These are phyloP conservation scores for Dalbergia cochinchinensis DNA, from an alignment of 306 rosid species.

Conservation along the genomic window DNA sequence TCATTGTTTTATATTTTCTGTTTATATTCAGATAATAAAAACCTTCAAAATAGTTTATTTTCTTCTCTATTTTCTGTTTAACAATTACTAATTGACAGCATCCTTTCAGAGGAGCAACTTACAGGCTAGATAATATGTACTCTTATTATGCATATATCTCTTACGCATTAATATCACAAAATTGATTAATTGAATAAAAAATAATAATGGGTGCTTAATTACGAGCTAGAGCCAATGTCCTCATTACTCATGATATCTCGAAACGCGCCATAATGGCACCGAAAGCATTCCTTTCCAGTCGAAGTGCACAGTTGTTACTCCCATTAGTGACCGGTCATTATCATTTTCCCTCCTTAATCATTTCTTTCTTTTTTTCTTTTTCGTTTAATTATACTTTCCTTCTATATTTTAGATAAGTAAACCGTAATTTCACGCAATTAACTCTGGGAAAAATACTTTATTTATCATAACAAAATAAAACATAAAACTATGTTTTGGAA, in stretches of 20 bases:
- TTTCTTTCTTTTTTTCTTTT: not conserved
- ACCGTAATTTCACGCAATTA: constrained; percentile 34
- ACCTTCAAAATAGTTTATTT: no score
- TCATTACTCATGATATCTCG: constrained; percentile 36
- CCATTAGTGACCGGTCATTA: not conserved
- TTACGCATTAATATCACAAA: no score
- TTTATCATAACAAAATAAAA: not conserved
- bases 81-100: no score
- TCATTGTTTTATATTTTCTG: no score
- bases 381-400: not conserved
- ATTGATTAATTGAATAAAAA: no score
- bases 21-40: no score
- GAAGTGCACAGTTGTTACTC: constrained; percentile 3
- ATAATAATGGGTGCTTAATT: no score
- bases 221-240: not conserved
- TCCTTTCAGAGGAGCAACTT: no score
- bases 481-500: not conserved
- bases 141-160: no score
- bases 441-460: not conserved
- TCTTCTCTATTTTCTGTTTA: no score
- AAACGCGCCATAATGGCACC: constrained; percentile 50
- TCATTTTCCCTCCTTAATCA: constrained; percentile 18
- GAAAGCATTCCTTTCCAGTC: constrained; percentile 45
- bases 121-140: no score
- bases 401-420: not conserved